These are phyloP conservation scores for Achaetomium macrosporum DNA, from an alignment of 2,329 filamentous ascomycete species.

Conservation along the genomic window DNA sequence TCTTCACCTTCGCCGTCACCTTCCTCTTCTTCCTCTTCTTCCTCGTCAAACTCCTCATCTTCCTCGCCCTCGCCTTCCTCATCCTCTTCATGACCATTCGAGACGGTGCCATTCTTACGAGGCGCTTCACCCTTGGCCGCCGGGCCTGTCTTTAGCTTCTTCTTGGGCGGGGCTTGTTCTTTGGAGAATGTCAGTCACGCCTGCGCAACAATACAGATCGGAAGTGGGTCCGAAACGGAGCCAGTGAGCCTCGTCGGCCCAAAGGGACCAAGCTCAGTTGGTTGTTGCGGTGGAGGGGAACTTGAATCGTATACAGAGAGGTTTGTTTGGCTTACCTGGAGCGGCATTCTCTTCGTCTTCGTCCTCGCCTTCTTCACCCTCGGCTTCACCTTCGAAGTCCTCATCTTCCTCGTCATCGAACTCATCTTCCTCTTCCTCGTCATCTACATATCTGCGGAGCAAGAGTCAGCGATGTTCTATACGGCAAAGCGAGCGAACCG, in stretches of 20 bases:
- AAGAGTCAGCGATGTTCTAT: conserved; percentile 4
- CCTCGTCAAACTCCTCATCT: conserved; percentile 22
- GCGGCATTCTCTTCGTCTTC: conserved; percentile 37
- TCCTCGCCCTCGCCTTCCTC: conserved; percentile 21
- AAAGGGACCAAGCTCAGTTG: neutral
- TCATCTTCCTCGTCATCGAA: conserved; percentile 30
- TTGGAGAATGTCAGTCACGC: conserved; percentile 13
- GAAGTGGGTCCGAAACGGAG: neutral
- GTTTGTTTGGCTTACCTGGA: conserved; percentile 29
- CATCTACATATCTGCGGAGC: conserved; percentile 23
- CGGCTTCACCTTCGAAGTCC: conserved; percentile 27
- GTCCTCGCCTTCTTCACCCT: conserved; percentile 29
- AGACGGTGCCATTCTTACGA: conserved; percentile 29
- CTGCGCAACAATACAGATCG: neutral
- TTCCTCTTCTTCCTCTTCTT: conserved; percentile 23
- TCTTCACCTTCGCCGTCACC: conserved; percentile 24
- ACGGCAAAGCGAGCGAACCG: neutral
- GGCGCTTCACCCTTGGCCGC: conserved; percentile 27
- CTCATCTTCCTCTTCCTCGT: conserved; percentile 28
- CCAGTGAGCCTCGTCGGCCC: neutral
- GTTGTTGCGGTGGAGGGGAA: neutral
- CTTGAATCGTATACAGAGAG: too few relatives aligned
- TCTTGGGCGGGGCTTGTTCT: conserved; percentile 42
- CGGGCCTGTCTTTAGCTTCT: conserved; percentile 45
- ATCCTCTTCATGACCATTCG: conserved; percentile 21